Base-by-base conservation (phyloP, 2,329 filamentous ascomycete genomes). In the Fusarium compactum region DNA sequence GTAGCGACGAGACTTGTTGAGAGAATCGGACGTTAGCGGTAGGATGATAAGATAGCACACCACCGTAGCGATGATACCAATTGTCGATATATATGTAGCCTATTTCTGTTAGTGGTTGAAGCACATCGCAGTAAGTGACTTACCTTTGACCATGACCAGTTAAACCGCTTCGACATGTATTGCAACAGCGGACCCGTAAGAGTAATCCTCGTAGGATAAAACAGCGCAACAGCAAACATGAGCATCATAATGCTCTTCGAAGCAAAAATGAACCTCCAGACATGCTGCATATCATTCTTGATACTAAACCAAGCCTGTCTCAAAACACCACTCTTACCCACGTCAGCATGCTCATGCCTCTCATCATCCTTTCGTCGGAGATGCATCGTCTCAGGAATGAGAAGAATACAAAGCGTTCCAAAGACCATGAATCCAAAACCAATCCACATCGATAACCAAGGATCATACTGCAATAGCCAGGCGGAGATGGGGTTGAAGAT, bases 121-220 rank as follows among this genome's bases (percentile, higher is more conserved):
- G 6, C 0, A 20, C 6, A 18, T 4, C 6, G 6, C 18, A 2
- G 16, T 0, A 14, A 5, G 15, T 6, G 8, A 29, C 77, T 58
- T 65, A 82, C 81, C 57, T 78, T 78, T 43, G 80, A 81, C 82
- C 84, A 85, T 10, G 80, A 81, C 80, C 86, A 84, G 30, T 77
- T 54, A 73, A 86, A 89, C 8, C 85, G 81, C 50, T 83, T 84
- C 2, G 83, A 84, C 57, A 85, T 80, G 70, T 88, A 88, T 71
- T 89, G 87, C 4, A 88, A 70, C 8, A 87, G 62, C 24, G 80
- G 79, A 25, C 78, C 75, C 0, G 77, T 43, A 8, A 81, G 57
- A 11, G 77, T 75, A 16, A 82, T 74, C 2, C 74, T 72, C 18
- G 82, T 65, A 1, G 78, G 74, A 11, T 62, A 68, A n/a, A 61